Evolutionary conservation across 495 filamentous ascomycete genomes (phyloP), one percentile per base, ranked within the genome.

Genomic region (Penicillium cosmopolitanum): DNA sequence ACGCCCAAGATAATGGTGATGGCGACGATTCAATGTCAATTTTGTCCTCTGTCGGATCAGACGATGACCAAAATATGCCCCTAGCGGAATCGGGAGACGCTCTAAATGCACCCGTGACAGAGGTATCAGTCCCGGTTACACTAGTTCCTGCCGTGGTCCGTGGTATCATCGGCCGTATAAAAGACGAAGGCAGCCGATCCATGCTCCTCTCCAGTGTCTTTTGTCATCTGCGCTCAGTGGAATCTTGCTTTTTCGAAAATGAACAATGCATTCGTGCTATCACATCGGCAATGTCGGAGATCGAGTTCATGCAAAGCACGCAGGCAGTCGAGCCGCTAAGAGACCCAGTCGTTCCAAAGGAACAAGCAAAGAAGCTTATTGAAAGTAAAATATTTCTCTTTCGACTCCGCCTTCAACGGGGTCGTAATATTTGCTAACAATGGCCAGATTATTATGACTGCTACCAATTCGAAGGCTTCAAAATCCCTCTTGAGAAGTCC

Each of bases 401-500:
- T 5, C 1, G 1, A 5, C 12, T 40, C 36, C 4, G 23, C 23
- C 21, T 11, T 8, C 35, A 12, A 4, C 5, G 0, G 15, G 21
- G 16, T 23, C 23, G 2, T 23, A 23, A 23, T n/a, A 44, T 44
- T 12, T 16, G 42, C 53, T 56, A 47, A 47, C 12, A 10, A n/a
- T 52, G 15, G 4, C 15, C 36, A 64, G 62, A 44, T 43, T 65
- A 65, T 25, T 65, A 51, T 33, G 44, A 50, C 11, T n/a, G 11
- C 15, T 65, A 65, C 28, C 59, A 68, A 40, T 68, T 63, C 28
- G 59, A 65, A 25, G 66, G 59, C 1, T 68, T 68, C 48, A 60
- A 58, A 15, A 36, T 61, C 9, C 62, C 62, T 7, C 34, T 68
- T 0, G 66, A 63, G 5, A 58, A 56, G 23, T 23, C 19, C 8